Percentiles rank a stretch among this genome's conserved stretches.
Conservation (phyloP, 2,329 filamentous ascomycete species). For the Talaromyces verruculosus region DNA sequence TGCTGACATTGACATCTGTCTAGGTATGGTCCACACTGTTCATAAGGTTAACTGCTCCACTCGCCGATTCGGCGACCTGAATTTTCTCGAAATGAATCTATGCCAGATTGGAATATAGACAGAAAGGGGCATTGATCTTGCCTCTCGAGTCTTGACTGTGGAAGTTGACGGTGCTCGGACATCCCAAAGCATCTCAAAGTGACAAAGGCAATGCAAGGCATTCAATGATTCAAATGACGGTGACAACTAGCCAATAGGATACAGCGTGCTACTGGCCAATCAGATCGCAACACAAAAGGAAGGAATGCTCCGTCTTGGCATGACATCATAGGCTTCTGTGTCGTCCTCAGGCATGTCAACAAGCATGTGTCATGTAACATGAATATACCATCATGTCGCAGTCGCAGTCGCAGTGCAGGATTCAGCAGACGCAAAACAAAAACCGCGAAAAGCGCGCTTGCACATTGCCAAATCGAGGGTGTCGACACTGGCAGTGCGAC, state of each 20-base stretch:
- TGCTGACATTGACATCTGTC: too few relatives aligned
- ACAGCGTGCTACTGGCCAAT: not conserved
- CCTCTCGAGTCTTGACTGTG: not conserved
- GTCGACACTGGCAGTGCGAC: not conserved
- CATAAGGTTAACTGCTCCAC: not conserved
- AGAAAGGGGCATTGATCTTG: not conserved
- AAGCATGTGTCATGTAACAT: not conserved
- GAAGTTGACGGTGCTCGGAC: not conserved
- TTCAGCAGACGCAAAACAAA: too few relatives aligned
- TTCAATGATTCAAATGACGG: not conserved
- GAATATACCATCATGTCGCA: too few relatives aligned
- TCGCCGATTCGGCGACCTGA: constrained; percentile 12
- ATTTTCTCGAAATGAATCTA: not conserved
- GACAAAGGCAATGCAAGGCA: not conserved
- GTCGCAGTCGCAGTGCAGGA: not conserved
- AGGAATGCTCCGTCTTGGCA: constrained; percentile 9
- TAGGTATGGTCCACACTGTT: too few relatives aligned
- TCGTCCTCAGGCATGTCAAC: not conserved
- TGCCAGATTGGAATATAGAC: not conserved
- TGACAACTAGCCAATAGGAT: not conserved
- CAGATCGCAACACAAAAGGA: not conserved
- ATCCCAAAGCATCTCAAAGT: not conserved
- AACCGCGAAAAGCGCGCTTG: not conserved
- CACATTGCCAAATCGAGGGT: not conserved
- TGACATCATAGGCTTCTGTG: constrained; percentile 10